Base-by-base conservation (phyloP, 2,329 filamentous ascomycete species). In the Chalaropsis ovoidea region DNA sequence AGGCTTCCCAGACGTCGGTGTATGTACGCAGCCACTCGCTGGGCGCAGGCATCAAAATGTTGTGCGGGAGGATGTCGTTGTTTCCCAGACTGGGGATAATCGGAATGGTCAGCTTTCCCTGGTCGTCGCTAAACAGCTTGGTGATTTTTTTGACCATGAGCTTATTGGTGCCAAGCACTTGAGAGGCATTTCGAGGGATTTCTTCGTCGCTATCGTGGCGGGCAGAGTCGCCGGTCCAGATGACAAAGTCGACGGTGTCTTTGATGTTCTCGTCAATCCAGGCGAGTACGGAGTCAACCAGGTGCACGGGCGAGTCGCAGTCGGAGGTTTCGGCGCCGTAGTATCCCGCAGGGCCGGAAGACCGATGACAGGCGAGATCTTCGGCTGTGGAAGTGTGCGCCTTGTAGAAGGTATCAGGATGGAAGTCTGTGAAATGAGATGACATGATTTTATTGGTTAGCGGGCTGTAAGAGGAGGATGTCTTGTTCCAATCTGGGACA, bases 51-150 rank as follows among this genome's bases (percentile, higher is more conserved):
- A 85, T 79, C 74, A 99, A 86, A 72, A 97, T 95, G 72, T 99
- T 99, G 77, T 99, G 94, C 1, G 94, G 94, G 68, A 96, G 84
- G 67, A 99, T 92, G 72, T 99, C 94, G 75, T 99, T 99, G 77
- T 99, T 99, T 68, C 94, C 94, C 70, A 96, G 86, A 0, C 87
- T 96, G 0, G 94, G 92, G 22, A 99, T 81, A 39, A 97, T 84
- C 3, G 94, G 93, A 3, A 97, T 82, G 13, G 80, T 75, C 67
- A 91, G 81, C 47, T 69, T 69, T 64, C 82, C 78, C 42, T 78
- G 77, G n/a, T 79, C 79, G 69, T 82, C 78, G 52, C 81, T 78
- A 45, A 96, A 96, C 10, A 88, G 80, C 22, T 91, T 82, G 60
- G 82, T 76, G 74, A 97, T 90, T 74, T 90, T 90, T 70, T 85